Evolutionary conservation across 495 filamentous ascomycete species (phyloP).

Genomic region (Penicillium fimorum): DNA sequence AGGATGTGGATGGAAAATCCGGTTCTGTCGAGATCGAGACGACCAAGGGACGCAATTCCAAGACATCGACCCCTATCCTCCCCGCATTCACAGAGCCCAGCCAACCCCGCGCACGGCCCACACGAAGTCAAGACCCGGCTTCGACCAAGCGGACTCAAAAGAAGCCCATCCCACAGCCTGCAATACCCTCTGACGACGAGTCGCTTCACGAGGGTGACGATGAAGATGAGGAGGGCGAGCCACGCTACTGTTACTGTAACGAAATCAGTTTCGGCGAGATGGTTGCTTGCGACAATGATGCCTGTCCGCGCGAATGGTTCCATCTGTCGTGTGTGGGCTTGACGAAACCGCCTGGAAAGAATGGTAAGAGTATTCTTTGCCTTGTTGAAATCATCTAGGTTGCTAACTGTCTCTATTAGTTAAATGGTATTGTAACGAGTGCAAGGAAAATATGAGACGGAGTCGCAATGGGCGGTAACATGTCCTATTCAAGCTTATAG

Average conservation of each 20-base stretch:
- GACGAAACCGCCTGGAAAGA: constrained; percentile 77
- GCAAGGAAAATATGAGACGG: constrained; percentile 67
- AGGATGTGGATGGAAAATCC: constrained; percentile 34
- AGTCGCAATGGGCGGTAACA: constrained; percentile 43
- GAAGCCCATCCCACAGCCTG: constrained; percentile 46
- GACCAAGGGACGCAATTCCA: constrained; percentile 47
- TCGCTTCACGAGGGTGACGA: constrained; percentile 59
- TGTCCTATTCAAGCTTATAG: background rate
- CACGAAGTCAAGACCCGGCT: constrained; percentile 41
- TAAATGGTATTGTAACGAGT: constrained; percentile 91
- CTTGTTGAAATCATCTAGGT: constrained; percentile 4
- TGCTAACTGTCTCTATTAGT: constrained; percentile 49
- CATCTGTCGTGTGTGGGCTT: constrained; percentile 90
- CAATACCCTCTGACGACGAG: constrained; percentile 47
- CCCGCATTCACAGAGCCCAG: constrained; percentile 39
- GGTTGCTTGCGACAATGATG: constrained; percentile 93
- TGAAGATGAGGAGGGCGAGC: constrained; percentile 77
- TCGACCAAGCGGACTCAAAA: constrained; percentile 65
- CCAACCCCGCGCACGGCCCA: constrained; percentile 39
- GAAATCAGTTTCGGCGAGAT: constrained; percentile 93
- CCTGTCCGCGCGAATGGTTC: constrained; percentile 91
- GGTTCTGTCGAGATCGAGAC: constrained; percentile 31
- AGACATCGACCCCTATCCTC: constrained; percentile 57
- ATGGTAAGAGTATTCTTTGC: constrained; percentile 59
- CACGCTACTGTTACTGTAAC: constrained; percentile 90